These are phyloP conservation scores for Globisporangium solare DNA, from an alignment of 352 stramenopile genomes.

Conservation along the genomic window DNA sequence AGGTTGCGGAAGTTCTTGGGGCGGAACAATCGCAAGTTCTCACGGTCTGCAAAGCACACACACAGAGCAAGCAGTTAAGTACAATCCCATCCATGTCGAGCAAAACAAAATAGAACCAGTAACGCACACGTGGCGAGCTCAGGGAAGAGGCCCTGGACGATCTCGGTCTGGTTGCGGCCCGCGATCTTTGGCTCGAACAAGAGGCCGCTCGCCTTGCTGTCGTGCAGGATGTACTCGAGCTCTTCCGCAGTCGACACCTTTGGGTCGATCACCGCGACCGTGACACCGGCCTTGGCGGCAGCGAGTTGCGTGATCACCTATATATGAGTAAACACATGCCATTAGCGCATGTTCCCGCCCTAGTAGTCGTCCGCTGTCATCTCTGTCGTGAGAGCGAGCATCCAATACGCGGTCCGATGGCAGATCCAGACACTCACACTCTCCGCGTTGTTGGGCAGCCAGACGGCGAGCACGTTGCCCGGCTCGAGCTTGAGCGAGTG, in stretches of 20 bases:
- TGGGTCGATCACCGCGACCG: slow-evolving; percentile 75
- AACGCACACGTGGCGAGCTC: slow-evolving; percentile 68
- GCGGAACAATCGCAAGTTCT: slow-evolving; percentile 58
- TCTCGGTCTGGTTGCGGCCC: slow-evolving; percentile 63
- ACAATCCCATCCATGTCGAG: neutral
- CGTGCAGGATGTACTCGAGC: slow-evolving; percentile 77
- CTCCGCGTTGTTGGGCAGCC: slow-evolving; percentile 81
- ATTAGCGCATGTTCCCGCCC: neutral
- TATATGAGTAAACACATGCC: neutral
- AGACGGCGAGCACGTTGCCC: slow-evolving; percentile 77
- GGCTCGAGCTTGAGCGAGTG: slow-evolving; percentile 63
- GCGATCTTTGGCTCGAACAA: slow-evolving; percentile 83
- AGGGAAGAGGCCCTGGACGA: slow-evolving; percentile 71
- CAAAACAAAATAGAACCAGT: too few species aligned
- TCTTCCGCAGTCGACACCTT: slow-evolving; percentile 68
- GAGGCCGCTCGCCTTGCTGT: slow-evolving; percentile 72
- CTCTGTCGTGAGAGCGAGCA: neutral
- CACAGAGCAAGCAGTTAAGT: neutral
- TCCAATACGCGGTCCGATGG: neutral
- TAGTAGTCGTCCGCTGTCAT: neutral
- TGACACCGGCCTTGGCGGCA: slow-evolving; percentile 79
- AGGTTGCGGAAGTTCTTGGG: slow-evolving; percentile 76
- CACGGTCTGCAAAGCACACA: slow-evolving; percentile 28
- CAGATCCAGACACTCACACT: slow-evolving; percentile 29
- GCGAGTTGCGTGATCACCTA: slow-evolving; percentile 77